Conservation (phyloP, 352 stramenopile genomes). For the Thraustotheca clavata region DNA sequence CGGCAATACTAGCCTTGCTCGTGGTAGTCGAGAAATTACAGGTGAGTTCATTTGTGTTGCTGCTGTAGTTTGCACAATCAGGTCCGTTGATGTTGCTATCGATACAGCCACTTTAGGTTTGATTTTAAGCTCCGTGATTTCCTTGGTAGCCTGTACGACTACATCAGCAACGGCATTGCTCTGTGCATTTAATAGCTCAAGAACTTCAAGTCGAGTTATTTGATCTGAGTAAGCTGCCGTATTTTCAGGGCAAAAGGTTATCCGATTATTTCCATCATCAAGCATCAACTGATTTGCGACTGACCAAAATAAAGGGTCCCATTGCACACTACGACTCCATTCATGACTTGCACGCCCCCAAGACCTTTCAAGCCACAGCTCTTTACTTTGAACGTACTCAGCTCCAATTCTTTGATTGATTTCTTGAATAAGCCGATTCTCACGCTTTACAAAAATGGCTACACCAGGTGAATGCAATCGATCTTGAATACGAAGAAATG, state of each 20-base stretch:
- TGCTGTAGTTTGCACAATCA: background rate
- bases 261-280: background rate
- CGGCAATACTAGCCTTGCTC: background rate
- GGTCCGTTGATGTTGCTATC: background rate
- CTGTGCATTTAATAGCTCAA: background rate
- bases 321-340: background rate
- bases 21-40: background rate
- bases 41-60: background rate
- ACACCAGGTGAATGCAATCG: background rate
- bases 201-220: background rate
- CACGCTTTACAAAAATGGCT: constrained; percentile 6
- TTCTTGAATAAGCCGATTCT: background rate
- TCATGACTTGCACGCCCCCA: background rate
- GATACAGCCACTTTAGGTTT: background rate
- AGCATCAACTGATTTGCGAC: background rate
- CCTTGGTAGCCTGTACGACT: background rate
- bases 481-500: background rate
- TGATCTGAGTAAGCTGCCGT: background rate
- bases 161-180: background rate
- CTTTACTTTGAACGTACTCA: background rate
- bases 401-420: background rate
- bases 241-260: background rate
- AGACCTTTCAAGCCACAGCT: background rate
- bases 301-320: background rate
- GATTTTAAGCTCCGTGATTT: background rate